These are phyloP conservation scores for Murraya koenigii DNA, from an alignment of 345 rosid genomes.

Conservation along the genomic window DNA sequence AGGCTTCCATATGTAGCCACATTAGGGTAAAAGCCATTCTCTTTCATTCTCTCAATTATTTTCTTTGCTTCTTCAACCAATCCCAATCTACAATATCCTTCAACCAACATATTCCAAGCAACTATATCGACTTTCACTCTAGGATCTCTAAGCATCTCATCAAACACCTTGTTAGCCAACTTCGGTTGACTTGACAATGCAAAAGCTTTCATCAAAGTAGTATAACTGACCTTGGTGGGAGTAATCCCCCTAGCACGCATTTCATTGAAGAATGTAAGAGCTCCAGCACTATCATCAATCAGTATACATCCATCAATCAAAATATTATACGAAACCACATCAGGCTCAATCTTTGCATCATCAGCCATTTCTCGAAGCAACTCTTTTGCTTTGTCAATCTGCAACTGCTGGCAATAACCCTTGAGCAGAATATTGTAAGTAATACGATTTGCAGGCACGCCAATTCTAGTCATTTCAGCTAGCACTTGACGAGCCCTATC, in stretches of 20 bases:
- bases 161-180: constrained; percentile 79
- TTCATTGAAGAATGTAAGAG: constrained; percentile 75
- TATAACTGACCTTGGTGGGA: constrained; percentile 89
- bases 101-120: constrained; percentile 92
- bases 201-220: constrained; percentile 95
- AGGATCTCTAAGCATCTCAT: constrained; percentile 82
- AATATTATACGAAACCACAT: constrained; percentile 83
- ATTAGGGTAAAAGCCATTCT: constrained; percentile 63
- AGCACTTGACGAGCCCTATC: constrained; percentile 80
- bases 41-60: constrained; percentile 64
- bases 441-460: constrained; percentile 79
- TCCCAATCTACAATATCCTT: constrained; percentile 76
- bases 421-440: constrained; percentile 89
- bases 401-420: constrained; percentile 85
- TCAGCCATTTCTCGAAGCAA: constrained; percentile 68
- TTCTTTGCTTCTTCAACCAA: constrained; percentile 81
- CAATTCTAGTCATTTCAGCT: constrained; percentile 70
- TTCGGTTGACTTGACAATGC: constrained; percentile 86
- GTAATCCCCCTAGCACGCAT: constrained; percentile 76
- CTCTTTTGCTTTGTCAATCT: constrained; percentile 70
- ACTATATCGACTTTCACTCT: constrained; percentile 78
- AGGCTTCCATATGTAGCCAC: constrained; percentile 88
- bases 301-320: constrained; percentile 86
- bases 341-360: constrained; percentile 62
- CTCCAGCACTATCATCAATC: constrained; percentile 85